Evolutionary conservation across 768 basidiomycete species (phyloP).

Genomic region (Lanmaoa rubissima): DNA sequence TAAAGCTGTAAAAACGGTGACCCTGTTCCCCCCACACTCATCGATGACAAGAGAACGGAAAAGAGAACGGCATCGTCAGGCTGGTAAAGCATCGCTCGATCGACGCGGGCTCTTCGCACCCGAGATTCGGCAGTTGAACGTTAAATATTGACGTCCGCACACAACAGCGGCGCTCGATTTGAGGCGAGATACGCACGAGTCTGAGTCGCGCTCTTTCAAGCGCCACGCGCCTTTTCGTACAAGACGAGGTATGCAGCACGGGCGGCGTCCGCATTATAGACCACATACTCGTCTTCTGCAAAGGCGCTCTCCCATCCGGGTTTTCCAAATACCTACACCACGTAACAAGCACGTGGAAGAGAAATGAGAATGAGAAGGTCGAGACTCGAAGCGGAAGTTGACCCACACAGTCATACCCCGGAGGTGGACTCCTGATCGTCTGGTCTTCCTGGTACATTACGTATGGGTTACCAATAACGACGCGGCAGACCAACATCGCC

Average conservation of each 20-base stretch:
- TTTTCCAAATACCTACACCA: slow-evolving; percentile 15
- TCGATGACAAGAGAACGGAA: background rate
- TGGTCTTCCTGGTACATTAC: slow-evolving; percentile 6
- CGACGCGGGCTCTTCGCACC: background rate
- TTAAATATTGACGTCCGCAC: background rate
- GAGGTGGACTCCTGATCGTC: slow-evolving; percentile 12
- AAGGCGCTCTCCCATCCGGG: slow-evolving; percentile 14
- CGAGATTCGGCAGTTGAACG: background rate
- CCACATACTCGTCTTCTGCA: slow-evolving; percentile 23
- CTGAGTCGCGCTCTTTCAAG: background rate
- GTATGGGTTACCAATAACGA: slow-evolving; percentile 18
- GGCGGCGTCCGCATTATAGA: slow-evolving; percentile 26
- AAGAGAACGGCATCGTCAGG: background rate
- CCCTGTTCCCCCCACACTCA: background rate
- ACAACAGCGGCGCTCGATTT: background rate
- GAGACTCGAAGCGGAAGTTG: background rate
- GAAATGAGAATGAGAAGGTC: background rate
- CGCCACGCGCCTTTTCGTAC: slow-evolving; percentile 7
- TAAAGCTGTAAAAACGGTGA: background rate
- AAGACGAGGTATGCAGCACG: slow-evolving; percentile 26
- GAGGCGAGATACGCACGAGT: background rate
- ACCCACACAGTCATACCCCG: slow-evolving; percentile 24
- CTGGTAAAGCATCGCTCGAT: background rate
- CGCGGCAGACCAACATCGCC: slow-evolving; percentile 26
- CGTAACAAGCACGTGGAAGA: background rate